These are phyloP conservation scores for Monosporozyma unispora DNA, from an alignment of 805 yeast genomes.

Conservation along the genomic window DNA sequence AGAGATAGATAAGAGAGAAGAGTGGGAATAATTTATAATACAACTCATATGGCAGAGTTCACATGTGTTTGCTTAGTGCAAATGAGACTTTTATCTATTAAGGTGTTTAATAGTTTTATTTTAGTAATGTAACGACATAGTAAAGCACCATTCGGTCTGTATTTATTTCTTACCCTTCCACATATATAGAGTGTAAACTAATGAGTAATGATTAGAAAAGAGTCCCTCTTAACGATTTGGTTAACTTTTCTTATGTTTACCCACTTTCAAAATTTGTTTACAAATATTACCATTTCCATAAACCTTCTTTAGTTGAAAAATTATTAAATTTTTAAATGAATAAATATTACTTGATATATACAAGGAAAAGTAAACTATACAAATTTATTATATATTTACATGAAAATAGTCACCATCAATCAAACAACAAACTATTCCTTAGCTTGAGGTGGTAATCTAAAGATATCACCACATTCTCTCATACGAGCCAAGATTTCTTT, in stretches of 20 bases:
- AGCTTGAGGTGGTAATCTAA: conserved; percentile 12
- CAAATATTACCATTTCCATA: background rate
- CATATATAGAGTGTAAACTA: too few species aligned
- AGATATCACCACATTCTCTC: conserved; percentile 28
- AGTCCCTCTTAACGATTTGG: too few species aligned
- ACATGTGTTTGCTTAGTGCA: too few species aligned
- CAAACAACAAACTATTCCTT: background rate
- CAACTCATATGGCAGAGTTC: too few species aligned
- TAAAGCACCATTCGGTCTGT: too few species aligned
- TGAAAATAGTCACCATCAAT: background rate
- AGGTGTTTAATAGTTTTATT: too few species aligned
- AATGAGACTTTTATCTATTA: too few species aligned
- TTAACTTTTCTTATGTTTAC: background rate
- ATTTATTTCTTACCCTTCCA: too few species aligned
- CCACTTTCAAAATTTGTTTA: background rate
- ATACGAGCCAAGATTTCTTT: conserved; percentile 23
- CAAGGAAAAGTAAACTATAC: background rate
- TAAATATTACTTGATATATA: background rate
- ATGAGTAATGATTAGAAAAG: too few species aligned
- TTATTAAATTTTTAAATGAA: background rate
- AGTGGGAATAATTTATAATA: too few species aligned
- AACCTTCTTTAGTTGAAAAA: background rate
- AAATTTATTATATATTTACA: background rate
- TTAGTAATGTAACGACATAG: too few species aligned
- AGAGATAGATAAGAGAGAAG: too few species aligned